Evolutionary conservation across 2,329 filamentous ascomycete genomes (phyloP), one percentile per base, ranked within the genome.

Genomic region (Metarhizium anisopliae): DNA sequence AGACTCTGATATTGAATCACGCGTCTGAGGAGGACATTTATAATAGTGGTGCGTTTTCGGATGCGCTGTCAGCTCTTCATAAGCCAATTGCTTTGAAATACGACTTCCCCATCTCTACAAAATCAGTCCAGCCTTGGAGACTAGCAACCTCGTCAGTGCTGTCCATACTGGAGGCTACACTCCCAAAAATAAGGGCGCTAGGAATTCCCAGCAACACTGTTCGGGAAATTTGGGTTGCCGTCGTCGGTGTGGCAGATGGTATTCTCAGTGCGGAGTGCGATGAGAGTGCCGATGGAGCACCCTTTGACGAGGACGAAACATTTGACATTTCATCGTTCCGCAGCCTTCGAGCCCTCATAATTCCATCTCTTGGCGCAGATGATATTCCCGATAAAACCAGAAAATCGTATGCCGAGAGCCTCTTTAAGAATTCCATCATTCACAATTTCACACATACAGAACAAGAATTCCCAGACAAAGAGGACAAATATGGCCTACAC

Each of bases 381-480:
- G 71, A 75, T 2, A 80, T 96, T 6, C 77, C 84, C 1, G 85
- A 92, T 60, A 75, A 76, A 59, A 82, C 86, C 3, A 83, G 90
- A 45, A 80, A 80, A 54, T 73, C 80, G 1, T 96, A 92, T 64
- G 83, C 87, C 0, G 81, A 86, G 60, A 86, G 84, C 29, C 79
- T 99, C 1, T 95, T 97, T 72, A 78, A 80, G 50, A 89, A 84
- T 35, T 96, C 91, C 1, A 83, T 96, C 56, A 84, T 96, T 52
- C 90, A 96, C 67, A 70, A 78, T 1, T 81, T 84, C 0, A 71
- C 77, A 0, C 75, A 75, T 0, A 68, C 72, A 0, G 84, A 90
- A 60, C 77, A 78, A 13, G 75, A 67, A 0, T 77, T 74, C 74
- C 87, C 76, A 61, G 73, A 63, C 59, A 77, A 52, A 63, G 73